Base-by-base conservation (phyloP, 805 yeast species). In the Ascoidea rubescens region DNA sequence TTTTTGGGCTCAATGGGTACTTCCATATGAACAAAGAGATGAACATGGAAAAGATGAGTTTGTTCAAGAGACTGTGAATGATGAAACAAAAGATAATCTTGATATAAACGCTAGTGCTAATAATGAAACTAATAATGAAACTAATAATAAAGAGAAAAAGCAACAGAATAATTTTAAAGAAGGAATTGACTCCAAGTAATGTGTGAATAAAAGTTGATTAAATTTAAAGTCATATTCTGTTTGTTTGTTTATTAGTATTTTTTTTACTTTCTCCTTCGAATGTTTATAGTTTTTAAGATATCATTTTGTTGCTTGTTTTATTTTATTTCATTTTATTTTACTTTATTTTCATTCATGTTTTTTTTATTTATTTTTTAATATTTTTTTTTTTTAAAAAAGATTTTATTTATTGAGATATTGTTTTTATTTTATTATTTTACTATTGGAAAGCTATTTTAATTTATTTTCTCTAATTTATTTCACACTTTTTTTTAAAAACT, bases 1-100 rank as follows among this genome's bases (percentile, higher is more conserved):
- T 50, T 77, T 76, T 64, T 80, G 75, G 64, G 69, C 74, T 55
- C 78, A 73, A 56, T 87, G 95, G 95, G 75, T 88, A 48, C 71
- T 88, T 57, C 55, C 57, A 7, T 28, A 31, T 12, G 21, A 50
- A 30, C 10, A 30, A 33, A 51, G 52, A 45, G 52, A 51, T 17
- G 31, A 49, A 28, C 37, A 53, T 31, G 53, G 52, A 10, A 47
- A 49, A 46, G 54, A 53, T 17, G 53, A 53, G 31, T 10, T 10
- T 37, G 43, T 37, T 4, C 8, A 37, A 10, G 43, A 14, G 14
- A 37, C 14, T 8, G 1, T 10, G 8, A 37, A 37, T 37, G 52
- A 48, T 30, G 14, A 16, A 2, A 10, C 37, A 30, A 16, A 32
- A 2, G 49, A 48, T 31, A 33, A 5, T 28, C 5, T 17, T 17